Evolutionary conservation across 257 asterid species (phyloP).

Genomic region (Anisodus tanguticus): DNA sequence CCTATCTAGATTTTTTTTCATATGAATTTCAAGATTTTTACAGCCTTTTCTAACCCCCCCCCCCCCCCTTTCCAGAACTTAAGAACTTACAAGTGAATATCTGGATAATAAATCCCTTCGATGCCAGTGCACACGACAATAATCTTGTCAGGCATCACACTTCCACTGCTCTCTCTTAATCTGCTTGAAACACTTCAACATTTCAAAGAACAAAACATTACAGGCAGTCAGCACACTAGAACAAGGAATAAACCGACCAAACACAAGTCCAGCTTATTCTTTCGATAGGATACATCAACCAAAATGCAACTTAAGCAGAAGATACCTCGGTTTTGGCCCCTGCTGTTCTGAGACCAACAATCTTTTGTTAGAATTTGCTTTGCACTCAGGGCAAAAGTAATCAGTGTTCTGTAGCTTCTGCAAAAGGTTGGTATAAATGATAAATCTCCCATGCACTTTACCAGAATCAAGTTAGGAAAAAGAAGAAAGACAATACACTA

Average conservation of each 20-base stretch:
- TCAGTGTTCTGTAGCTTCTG: constrained; percentile 64
- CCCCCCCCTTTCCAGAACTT: neutral
- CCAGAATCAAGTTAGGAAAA: constrained; percentile 30
- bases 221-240: constrained; percentile 18
- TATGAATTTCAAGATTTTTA: neutral
- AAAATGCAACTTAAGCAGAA: constrained; percentile 29
- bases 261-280: neutral
- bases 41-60: constrained; percentile 12
- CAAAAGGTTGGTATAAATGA: constrained; percentile 33
- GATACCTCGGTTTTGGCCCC: constrained; percentile 54
- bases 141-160: constrained; percentile 59
- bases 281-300: constrained; percentile 18
- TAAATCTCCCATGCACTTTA: constrained; percentile 36
- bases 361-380: constrained; percentile 48
- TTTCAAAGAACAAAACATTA: constrained; percentile 19
- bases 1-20: neutral
- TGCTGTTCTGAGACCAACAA: constrained; percentile 41
- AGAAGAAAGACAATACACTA: neutral
- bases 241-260: constrained; percentile 6
- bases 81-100: constrained; percentile 75
- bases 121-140: constrained; percentile 77
- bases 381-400: constrained; percentile 91
- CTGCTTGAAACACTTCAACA: constrained; percentile 41
- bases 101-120: constrained; percentile 74
- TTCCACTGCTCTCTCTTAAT: constrained; percentile 51